Evolutionary conservation across 179 eudicot species (phyloP), one percentile per base, ranked within the genome.

Genomic region (Pouteria campechiana): DNA sequence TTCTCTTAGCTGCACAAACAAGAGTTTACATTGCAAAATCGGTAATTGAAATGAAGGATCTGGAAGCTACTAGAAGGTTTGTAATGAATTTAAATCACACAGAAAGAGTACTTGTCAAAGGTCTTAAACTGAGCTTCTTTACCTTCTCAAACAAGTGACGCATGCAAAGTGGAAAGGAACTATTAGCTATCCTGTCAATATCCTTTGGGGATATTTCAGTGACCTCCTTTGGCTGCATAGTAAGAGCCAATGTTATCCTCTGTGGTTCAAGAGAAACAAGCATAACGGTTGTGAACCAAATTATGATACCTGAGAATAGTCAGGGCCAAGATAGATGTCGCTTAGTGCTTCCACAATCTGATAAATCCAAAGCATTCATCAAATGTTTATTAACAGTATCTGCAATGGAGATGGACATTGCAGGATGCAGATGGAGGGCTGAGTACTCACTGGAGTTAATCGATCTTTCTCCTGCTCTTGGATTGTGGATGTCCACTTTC

Each of bases 111-210:
- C n/a, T n/a, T n/a, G n/a, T n/a, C n/a, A n/a, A n/a, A n/a, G n/a
- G n/a, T n/a, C n/a, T n/a, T n/a, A n/a, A n/a, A n/a, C n/a, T n/a
- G n/a, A n/a, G n/a, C n/a, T 32, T 37, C 23, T 54, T 58, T 52
- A 92, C 99, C 92, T 83, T 83, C 17, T 70, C 88, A 66, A 87
- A 92, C 8, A 92, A 72, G 69, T 92, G 96, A 31, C 82, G 81
- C 99, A 92, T 92, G 67, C 99, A 92, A 48, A 92, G 55, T 49
- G 99, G 99, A 68, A 92, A 92, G 48, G 96, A 87, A 59, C 68
- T 79, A 48, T 62, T 75, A 46, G 99, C 94, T 12, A 72, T 64
- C 66, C 60, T 76, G 63, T 87, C 88, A 50, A 92, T 67, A 63
- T 92, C 99, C 58, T 69, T 73, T 30, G 83, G 54, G 24, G 96